A percentile compares a stretch with the other conserved stretches of the same genome.
These are phyloP conservation scores for Colletotrichum siamense DNA, from an alignment of 2,329 filamentous ascomycete species.

Conservation along the genomic window DNA sequence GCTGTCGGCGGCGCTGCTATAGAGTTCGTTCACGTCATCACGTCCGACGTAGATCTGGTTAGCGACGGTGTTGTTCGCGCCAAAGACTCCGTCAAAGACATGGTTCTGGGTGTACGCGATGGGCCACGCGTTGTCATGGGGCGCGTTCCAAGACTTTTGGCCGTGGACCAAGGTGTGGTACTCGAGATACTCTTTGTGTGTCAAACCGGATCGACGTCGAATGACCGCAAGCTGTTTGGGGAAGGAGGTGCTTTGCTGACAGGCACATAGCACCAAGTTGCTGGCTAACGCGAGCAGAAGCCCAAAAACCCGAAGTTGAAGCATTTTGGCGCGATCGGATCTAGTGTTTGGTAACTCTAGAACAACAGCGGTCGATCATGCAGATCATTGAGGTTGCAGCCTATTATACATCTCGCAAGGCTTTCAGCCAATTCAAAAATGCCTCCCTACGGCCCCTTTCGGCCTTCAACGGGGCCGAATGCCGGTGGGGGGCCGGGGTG, in stretches of 20 bases:
- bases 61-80: not conserved
- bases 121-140: not conserved
- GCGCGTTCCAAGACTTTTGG: not conserved
- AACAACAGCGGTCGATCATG: not conserved
- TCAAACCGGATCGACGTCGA: not conserved
- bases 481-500: not conserved
- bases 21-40: not conserved
- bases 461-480: not conserved
- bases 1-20: not conserved
- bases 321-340: not conserved
- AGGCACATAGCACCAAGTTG: not conserved
- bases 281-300: not conserved
- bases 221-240: slow-evolving; percentile 1
- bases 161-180: slow-evolving; percentile 3
- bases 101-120: not conserved
- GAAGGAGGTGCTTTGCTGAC: not conserved
- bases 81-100: slow-evolving; percentile 6
- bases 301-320: not conserved
- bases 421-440: not conserved
- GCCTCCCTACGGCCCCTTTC: not conserved
- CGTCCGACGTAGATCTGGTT: slow-evolving; percentile 8
- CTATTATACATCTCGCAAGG: not conserved
- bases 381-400: not conserved
- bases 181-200: not conserved
- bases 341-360: not conserved